Evolutionary conservation across 768 basidiomycete genomes (phyloP), one percentile per base, ranked within the genome.

Genomic region (Daedaleopsis nitida): DNA sequence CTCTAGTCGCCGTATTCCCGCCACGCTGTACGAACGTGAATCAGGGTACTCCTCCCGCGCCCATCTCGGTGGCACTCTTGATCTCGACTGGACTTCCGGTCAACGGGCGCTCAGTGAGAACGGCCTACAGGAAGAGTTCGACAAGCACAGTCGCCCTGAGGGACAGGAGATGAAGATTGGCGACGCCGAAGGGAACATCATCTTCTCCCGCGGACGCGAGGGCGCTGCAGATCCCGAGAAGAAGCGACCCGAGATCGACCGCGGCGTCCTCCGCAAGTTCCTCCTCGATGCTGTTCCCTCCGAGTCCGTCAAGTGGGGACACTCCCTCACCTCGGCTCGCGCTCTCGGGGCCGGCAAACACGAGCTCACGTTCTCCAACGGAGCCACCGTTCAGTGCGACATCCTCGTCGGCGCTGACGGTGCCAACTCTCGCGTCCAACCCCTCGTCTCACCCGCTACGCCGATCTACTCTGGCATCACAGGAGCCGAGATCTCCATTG

Each of bases 11-110:
- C 48, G 49, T n/a, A 50, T 58, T n/a, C 57, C 57, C n/a, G 48
- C 48, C 21, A 58, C 57, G 0, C 37, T 58, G 4, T 58, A 58
- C 57, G 57, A 58, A 37, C 49, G 57, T 1, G 57, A 58, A 9
- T 1, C 38, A 19, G 23, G 17, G 13, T 17, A 11, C 9, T n/a
- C 49, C 32, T 19, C 35, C 21, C 57, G 49, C 38, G n/a, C 48
- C 9, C n/a, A n/a, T n/a, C n/a, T n/a, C 8, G 42, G 54, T 1
- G 24, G 55, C 16, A 56, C 35, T 27, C 52, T 53, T 1, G 52
- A 53, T 37, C 39, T 53, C 17, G 52, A 37, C 6, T 42, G 34
- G 19, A 19, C 16, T 4, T 39, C 35, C 37, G 52, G 52, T 37
- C 52, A 42, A 38, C 52, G 52, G 9, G 52, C 52, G 19, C 37